Percentiles rank a stretch among this genome's conserved stretches.
Conservation (phyloP, 2,329 filamentous ascomycete species). For the Gnomoniopsis sp. region DNA sequence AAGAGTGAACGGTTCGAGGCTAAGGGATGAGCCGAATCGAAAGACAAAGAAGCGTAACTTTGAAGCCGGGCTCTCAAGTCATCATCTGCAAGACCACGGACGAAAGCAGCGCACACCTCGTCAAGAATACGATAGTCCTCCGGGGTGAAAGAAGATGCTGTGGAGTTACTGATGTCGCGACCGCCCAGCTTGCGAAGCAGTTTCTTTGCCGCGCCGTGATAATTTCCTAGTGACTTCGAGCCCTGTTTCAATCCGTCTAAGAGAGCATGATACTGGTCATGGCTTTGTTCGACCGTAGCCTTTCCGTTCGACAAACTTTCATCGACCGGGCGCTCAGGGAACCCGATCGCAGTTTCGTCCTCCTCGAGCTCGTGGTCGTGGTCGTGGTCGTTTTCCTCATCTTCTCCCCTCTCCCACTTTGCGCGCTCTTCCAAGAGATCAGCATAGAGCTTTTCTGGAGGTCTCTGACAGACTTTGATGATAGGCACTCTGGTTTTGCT, state of each 20-base stretch:
- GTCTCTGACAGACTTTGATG: slow-evolving; percentile 78
- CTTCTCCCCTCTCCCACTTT: slow-evolving; percentile 66
- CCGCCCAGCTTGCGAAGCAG: slow-evolving; percentile 45
- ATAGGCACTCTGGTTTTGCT: slow-evolving; percentile 81
- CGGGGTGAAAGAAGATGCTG: slow-evolving; percentile 37
- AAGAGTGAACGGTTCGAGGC: slow-evolving; percentile 42
- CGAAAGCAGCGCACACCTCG: slow-evolving; percentile 49
- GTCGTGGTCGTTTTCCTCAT: slow-evolving; percentile 30
- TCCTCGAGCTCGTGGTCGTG: slow-evolving; percentile 30
- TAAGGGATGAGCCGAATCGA: slow-evolving; percentile 26
- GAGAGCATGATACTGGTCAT: not conserved
- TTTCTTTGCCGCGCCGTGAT: slow-evolving; percentile 48
- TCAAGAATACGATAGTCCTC: slow-evolving; percentile 48
- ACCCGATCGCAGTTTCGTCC: slow-evolving; percentile 35
- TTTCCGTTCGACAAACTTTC: slow-evolving; percentile 8
- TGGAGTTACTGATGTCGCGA: slow-evolving; percentile 48
- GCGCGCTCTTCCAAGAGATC: slow-evolving; percentile 62
- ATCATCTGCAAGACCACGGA: slow-evolving; percentile 49
- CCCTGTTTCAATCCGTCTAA: slow-evolving; percentile 37
- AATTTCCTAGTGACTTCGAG: slow-evolving; percentile 38
- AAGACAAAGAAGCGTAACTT: slow-evolving; percentile 44
- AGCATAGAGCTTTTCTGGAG: slow-evolving; percentile 55
- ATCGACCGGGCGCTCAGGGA: slow-evolving; percentile 6
- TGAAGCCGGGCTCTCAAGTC: slow-evolving; percentile 42
- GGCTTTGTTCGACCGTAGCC: slow-evolving; percentile 1